Evolutionary conservation across 192 early-diverging fungal genomes (phyloP), one percentile per base, ranked within the genome.

Genomic region (Entophlyctis helioformis): DNA sequence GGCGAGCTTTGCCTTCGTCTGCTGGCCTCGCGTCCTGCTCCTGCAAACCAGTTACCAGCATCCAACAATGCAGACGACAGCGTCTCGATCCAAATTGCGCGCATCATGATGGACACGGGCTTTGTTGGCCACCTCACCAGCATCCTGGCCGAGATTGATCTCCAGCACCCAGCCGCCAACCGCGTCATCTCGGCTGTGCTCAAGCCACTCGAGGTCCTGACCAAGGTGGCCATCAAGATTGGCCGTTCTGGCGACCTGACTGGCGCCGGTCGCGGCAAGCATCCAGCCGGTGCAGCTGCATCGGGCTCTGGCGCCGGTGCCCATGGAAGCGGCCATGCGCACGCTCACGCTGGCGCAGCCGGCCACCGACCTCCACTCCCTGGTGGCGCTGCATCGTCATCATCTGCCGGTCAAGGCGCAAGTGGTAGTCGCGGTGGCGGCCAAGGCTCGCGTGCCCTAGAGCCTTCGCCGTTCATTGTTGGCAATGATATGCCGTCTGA

Each of bases 61-160:
- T n/a, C n/a, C n/a, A n/a, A n/a, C n/a, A n/a, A n/a, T n/a, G n/a
- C n/a, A n/a, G n/a, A n/a, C n/a, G n/a, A n/a, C n/a, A n/a, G n/a
- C n/a, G n/a, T n/a, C n/a, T n/a, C n/a, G n/a, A n/a, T n/a, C n/a
- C n/a, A n/a, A n/a, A n/a, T 86, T 27, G 79, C 78, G 12, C 76
- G 76, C 29, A 69, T 84, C 36, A 87, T 98, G 80, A 64, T 98
- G 21, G 92, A 96, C 28, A 92, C 89, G 39, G 77, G 81, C 7
- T 86, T 87, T 51, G 83, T 91, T 0, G 72, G 65, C 29, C 62
- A 83, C 1, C 55, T 98, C 22, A 90, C 90, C 4, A 77, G 71
- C 28, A 76, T 85, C 1, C 59, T 91, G 18, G 80, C 76, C 27
- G 86, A 89, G 43, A 69, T 98, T 28, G 91, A 98, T 54, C 62